phyloP scores from a whole-genome alignment of 2,329 filamentous ascomycete genomes.

The Pyricularia grisea region DNA sequence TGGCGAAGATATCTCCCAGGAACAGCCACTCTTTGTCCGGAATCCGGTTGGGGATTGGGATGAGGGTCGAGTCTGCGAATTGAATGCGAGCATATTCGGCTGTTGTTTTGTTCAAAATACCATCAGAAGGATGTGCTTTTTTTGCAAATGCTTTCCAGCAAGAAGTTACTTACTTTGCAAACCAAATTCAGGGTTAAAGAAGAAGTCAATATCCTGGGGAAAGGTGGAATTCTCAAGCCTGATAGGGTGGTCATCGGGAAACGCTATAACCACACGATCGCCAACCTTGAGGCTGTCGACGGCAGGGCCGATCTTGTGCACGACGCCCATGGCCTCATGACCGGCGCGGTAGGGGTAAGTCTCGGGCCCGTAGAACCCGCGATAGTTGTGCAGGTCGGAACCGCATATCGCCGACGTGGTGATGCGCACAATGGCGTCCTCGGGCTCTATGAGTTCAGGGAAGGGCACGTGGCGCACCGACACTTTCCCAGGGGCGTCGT shows the following conservation, averaged over 20 bases:
- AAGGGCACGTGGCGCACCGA: background rate
- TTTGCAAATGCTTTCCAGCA: no score
- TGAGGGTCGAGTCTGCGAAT: slow-evolving; percentile 12
- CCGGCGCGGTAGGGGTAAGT: slow-evolving; percentile 18
- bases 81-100: slow-evolving; percentile 14
- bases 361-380: slow-evolving; percentile 14
- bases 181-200: background rate
- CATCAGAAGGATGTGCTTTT: background rate
- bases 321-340: slow-evolving; percentile 31
- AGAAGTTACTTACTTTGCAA: background rate
- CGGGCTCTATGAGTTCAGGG: slow-evolving; percentile 7
- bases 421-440: slow-evolving; percentile 25
- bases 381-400: slow-evolving; percentile 24
- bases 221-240: background rate
- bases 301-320: slow-evolving; percentile 23
- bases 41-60: slow-evolving; percentile 9
- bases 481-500: background rate
- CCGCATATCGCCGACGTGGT: slow-evolving; percentile 25
- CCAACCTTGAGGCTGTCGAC: slow-evolving; percentile 24
- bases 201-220: background rate
- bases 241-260: background rate
- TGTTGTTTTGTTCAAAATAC: background rate
- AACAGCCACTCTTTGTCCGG: slow-evolving; percentile 16
- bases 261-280: slow-evolving; percentile 27
- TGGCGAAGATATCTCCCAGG: slow-evolving; percentile 26